phyloP scores from a whole-genome alignment of 768 basidiomycete genomes.

The Trichaptum fuscoviolaceum region DNA sequence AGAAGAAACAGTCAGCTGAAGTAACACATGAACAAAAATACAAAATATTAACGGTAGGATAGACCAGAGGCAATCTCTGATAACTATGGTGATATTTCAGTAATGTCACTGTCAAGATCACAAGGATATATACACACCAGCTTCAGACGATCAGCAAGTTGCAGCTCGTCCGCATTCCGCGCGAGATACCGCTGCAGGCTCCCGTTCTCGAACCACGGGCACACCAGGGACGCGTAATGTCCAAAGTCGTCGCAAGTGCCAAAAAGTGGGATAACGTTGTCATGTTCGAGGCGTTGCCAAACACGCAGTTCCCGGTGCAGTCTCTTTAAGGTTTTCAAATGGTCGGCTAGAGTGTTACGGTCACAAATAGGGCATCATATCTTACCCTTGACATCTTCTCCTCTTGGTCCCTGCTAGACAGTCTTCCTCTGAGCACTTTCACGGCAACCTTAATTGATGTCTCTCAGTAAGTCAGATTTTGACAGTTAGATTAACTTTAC shows the following conservation, averaged over 20 bases:
- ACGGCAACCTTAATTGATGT: constrained; percentile 1
- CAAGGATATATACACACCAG: constrained; percentile 21
- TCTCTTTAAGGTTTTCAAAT: constrained; percentile 20
- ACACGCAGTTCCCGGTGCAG: constrained; percentile 31
- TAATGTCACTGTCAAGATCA: background rate
- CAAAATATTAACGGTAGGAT: constrained; percentile 27
- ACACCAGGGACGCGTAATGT: constrained; percentile 33
- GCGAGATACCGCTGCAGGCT: constrained; percentile 34
- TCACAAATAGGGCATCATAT: background rate
- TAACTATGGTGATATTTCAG: constrained; percentile 23
- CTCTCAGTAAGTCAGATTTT: background rate
- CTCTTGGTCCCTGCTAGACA: background rate
- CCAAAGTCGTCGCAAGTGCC: constrained; percentile 35
- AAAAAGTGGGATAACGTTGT: constrained; percentile 32
- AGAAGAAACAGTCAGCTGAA: background rate
- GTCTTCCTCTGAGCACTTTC: background rate
- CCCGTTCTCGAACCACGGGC: constrained; percentile 38
- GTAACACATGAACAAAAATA: constrained; percentile 13
- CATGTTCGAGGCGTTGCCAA: constrained; percentile 35
- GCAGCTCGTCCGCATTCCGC: constrained; percentile 29
- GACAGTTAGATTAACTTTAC: no score
- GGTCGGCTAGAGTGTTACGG: background rate
- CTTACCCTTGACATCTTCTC: constrained; percentile 2
- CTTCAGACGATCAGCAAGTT: constrained; percentile 29
- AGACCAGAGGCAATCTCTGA: constrained; percentile 35